These are phyloP conservation scores for Paraglomus brasilianum DNA, from an alignment of 192 early-diverging fungal genomes.

Conservation along the genomic window DNA sequence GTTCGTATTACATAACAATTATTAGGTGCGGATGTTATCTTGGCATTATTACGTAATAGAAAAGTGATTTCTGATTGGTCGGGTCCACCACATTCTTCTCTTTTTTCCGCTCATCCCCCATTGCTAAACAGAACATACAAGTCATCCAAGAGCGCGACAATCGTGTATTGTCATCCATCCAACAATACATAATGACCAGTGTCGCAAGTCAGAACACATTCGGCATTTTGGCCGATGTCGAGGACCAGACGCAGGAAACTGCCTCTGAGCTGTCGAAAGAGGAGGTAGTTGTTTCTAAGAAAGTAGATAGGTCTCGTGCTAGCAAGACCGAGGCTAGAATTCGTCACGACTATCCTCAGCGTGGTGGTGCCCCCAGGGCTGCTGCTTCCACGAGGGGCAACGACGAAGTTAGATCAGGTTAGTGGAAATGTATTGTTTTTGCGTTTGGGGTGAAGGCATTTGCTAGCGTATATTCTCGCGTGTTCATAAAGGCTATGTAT, in stretches of 20 bases:
- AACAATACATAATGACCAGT: conserved; percentile 12
- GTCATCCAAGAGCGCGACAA: conserved; percentile 16
- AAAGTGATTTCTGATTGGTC: too few relatives aligned
- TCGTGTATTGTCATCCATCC: conserved; percentile 22
- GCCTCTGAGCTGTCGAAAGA: background rate
- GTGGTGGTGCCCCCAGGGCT: conserved; percentile 20
- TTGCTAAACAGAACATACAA: too few relatives aligned
- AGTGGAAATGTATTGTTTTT: conserved; percentile 6
- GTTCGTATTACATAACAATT: too few relatives aligned
- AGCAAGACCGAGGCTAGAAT: conserved; percentile 27
- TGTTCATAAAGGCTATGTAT: too few relatives aligned
- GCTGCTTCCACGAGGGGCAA: conserved; percentile 14
- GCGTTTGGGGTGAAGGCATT: too few relatives aligned
- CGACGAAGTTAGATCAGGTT: conserved; percentile 27
- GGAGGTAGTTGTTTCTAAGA: conserved; percentile 2
- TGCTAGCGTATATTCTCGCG: too few relatives aligned
- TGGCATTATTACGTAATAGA: too few relatives aligned
- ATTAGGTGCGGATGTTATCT: too few relatives aligned
- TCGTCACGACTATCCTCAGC: conserved; percentile 33
- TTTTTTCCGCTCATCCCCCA: too few relatives aligned
- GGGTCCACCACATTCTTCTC: too few relatives aligned
- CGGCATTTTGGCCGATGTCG: conserved; percentile 10
- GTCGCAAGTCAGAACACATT: conserved; percentile 19
- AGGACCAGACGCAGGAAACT: background rate
- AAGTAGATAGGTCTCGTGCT: conserved; percentile 35